These are phyloP conservation scores for Pythium dissotocum DNA, from an alignment of 352 stramenopile species.

Conservation along the genomic window DNA sequence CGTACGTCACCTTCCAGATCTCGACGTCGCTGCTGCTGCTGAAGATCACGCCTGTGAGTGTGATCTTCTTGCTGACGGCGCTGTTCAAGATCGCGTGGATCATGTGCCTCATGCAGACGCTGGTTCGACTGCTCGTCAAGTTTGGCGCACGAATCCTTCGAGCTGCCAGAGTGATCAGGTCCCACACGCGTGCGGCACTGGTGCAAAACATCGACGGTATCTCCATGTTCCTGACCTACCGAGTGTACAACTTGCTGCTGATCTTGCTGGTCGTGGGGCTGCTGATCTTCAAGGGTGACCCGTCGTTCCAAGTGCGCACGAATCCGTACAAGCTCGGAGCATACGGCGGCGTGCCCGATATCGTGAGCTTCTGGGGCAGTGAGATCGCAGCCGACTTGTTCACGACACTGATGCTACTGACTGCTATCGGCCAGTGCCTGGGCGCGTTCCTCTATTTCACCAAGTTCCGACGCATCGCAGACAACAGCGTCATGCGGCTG, in stretches of 20 bases:
- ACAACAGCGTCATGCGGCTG: slow-evolving; percentile 48
- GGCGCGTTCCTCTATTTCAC: slow-evolving; percentile 34
- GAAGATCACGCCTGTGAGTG: slow-evolving; percentile 43
- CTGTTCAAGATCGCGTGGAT: slow-evolving; percentile 58
- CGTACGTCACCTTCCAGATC: slow-evolving; percentile 46
- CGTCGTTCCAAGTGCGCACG: slow-evolving; percentile 47
- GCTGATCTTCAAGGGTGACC: slow-evolving; percentile 34
- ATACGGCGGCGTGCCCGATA: slow-evolving; percentile 37
- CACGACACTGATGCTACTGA: slow-evolving; percentile 40
- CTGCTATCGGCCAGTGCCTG: slow-evolving; percentile 28
- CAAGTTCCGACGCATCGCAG: slow-evolving; percentile 37
- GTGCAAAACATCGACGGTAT: slow-evolving; percentile 53
- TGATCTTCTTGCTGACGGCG: slow-evolving; percentile 52
- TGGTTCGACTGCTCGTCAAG: slow-evolving; percentile 39
- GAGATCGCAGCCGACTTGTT: slow-evolving; percentile 56
- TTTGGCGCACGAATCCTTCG: slow-evolving; percentile 33
- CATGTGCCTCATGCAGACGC: slow-evolving; percentile 51
- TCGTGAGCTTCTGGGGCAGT: slow-evolving; percentile 52
- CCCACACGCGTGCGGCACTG: slow-evolving; percentile 33
- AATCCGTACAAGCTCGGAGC: slow-evolving; percentile 32
- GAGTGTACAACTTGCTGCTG: slow-evolving; percentile 54
- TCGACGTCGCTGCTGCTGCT: slow-evolving; percentile 50
- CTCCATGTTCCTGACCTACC: slow-evolving; percentile 53
- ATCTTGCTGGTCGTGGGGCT: slow-evolving; percentile 44
- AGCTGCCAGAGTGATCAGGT: slow-evolving; percentile 36